These are phyloP conservation scores for Rhizopogon rudus DNA, from an alignment of 768 basidiomycete species.

Conservation along the genomic window DNA sequence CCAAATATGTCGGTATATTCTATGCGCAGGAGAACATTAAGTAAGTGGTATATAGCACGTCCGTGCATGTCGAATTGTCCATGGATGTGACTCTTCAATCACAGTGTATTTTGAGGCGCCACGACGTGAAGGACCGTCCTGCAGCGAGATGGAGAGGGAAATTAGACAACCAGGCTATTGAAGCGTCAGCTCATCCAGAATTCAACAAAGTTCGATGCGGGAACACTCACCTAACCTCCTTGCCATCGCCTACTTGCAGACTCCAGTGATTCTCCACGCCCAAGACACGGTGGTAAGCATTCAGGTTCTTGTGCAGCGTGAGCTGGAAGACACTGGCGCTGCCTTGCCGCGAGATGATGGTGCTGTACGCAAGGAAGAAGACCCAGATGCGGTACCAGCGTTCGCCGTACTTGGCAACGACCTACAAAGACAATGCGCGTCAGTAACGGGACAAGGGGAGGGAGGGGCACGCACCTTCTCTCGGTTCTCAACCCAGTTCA, in stretches of 20 bases:
- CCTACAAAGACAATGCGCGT: slow-evolving; percentile 12
- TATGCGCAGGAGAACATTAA: background rate
- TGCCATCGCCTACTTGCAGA: slow-evolving; percentile 50
- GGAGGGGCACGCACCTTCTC: slow-evolving; percentile 47
- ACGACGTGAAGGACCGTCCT: too few species aligned
- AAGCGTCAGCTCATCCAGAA: background rate
- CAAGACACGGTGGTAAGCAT: slow-evolving; percentile 88
- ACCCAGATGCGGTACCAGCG: slow-evolving; percentile 91
- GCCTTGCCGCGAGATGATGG: slow-evolving; percentile 86
- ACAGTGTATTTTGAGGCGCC: too few species aligned
- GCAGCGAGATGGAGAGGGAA: too few species aligned
- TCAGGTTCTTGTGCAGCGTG: slow-evolving; percentile 97
- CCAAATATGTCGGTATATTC: background rate
- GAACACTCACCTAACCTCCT: slow-evolving; percentile 5
- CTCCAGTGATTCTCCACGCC: slow-evolving; percentile 81
- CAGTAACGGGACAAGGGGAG: background rate
- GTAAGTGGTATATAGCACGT: background rate
- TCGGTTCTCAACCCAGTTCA: slow-evolving; percentile 94
- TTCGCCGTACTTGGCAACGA: background rate
- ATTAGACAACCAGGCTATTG: background rate
- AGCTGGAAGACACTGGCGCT: slow-evolving; percentile 93
- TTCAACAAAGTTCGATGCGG: background rate
- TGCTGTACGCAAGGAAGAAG: slow-evolving; percentile 92
- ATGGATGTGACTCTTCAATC: too few species aligned
- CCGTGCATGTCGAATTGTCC: background rate